phyloP scores from a whole-genome alignment of 441 rosid genomes.

The Erodium trifolium region DNA sequence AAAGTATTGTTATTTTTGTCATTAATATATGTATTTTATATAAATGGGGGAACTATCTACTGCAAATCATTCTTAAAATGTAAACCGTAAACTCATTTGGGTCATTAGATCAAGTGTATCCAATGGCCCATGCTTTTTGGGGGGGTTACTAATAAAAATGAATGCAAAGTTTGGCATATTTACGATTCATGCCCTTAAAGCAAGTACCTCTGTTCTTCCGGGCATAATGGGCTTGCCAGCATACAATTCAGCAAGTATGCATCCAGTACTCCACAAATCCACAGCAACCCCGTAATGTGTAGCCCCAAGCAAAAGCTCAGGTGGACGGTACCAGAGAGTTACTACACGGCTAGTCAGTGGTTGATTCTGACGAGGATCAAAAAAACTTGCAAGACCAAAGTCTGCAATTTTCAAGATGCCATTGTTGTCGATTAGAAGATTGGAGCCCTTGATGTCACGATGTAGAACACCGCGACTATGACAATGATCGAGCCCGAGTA shows the following conservation, averaged over 20 bases:
- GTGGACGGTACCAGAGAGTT: conserved; percentile 97
- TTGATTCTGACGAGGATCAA: conserved; percentile 58
- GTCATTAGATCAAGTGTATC: too few relatives aligned
- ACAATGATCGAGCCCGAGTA: conserved; percentile 83
- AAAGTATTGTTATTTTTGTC: too few relatives aligned
- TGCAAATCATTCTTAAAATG: too few relatives aligned
- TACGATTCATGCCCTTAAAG: too few relatives aligned
- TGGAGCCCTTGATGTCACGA: conserved; percentile 57
- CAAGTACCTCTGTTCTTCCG: conserved; percentile 64
- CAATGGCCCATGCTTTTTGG: too few relatives aligned
- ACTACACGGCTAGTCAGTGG: conserved; percentile 93
- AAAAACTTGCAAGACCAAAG: conserved; percentile 86
- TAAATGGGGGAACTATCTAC: too few relatives aligned
- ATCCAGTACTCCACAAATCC: conserved; percentile 95
- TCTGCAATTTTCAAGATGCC: conserved; percentile 92
- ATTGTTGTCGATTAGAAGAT: conserved; percentile 50
- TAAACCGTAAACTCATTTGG: too few relatives aligned
- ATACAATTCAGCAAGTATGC: conserved; percentile 86
- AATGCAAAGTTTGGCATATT: too few relatives aligned
- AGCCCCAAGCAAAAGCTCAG: conserved; percentile 29
- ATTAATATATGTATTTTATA: too few relatives aligned
- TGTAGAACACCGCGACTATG: conserved; percentile 81
- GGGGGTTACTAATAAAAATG: too few relatives aligned
- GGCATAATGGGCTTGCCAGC: conserved; percentile 99
- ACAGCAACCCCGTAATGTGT: conserved; percentile 77